A percentile compares a stretch with the other conserved stretches of the same genome.
Evolutionary conservation across 2,329 filamentous ascomycete species (phyloP).

Genomic region (Pyricularia pennisetigena): DNA sequence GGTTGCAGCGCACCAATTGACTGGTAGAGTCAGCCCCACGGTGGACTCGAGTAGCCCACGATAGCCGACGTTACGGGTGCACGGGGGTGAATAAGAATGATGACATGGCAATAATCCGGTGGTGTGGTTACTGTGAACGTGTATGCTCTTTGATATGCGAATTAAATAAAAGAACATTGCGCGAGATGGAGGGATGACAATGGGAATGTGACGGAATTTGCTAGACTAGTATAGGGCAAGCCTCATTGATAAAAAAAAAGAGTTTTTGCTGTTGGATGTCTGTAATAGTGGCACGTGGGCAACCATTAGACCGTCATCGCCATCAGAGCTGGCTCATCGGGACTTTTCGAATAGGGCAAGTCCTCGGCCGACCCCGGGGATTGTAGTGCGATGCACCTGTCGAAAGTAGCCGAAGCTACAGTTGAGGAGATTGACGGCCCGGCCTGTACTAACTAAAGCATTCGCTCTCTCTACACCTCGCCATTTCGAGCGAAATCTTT

Average conservation of each 20-base stretch:
- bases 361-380: not conserved
- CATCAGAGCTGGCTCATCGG: not conserved
- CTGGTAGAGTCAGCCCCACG: not conserved
- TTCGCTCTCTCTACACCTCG: no score
- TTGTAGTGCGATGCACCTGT: not conserved
- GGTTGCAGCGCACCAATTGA: not conserved
- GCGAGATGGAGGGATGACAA: not conserved
- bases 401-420: not conserved
- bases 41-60: not conserved
- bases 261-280: not conserved
- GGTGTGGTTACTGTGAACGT: not conserved
- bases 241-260: not conserved
- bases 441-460: no score
- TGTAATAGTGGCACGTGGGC: not conserved
- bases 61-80: slow-evolving; percentile 2
- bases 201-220: not conserved
- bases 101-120: not conserved
- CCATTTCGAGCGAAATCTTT: no score
- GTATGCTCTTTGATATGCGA: not conserved
- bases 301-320: not conserved
- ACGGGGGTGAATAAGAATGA: not conserved
- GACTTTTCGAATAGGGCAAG: not conserved
- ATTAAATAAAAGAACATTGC: not conserved
- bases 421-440: no score
- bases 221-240: not conserved